These are phyloP conservation scores for Diaporthe sp. DNA, from an alignment of 2,329 filamentous ascomycete species.

Conservation along the genomic window DNA sequence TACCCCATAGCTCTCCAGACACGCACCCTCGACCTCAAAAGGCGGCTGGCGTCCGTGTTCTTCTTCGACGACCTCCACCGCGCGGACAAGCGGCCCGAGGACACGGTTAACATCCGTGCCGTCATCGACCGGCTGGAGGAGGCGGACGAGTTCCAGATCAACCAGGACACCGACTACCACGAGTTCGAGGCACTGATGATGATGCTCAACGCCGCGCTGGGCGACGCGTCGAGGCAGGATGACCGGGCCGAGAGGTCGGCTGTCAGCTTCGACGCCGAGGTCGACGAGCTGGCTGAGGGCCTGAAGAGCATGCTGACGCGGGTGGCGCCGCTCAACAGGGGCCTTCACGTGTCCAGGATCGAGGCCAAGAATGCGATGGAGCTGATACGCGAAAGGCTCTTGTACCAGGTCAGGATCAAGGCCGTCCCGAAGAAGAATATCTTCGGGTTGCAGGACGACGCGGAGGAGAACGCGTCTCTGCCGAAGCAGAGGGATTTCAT, in stretches of 20 bases:
- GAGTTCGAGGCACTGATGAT: constrained; percentile 75
- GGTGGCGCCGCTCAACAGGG: constrained; percentile 82
- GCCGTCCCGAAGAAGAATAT: constrained; percentile 66
- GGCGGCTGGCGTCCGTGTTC: constrained; percentile 75
- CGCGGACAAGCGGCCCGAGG: constrained; percentile 56
- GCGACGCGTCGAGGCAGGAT: constrained; percentile 63
- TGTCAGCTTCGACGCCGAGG: constrained; percentile 73
- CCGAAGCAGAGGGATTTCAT: constrained; percentile 65
- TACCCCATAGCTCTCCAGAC: constrained; percentile 4
- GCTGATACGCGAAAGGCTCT: constrained; percentile 79
- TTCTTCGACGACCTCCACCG: constrained; percentile 67
- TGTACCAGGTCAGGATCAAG: constrained; percentile 78
- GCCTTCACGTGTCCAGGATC: constrained; percentile 74
- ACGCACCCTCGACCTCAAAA: constrained; percentile 71
- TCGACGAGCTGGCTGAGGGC: constrained; percentile 75
- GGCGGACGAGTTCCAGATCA: constrained; percentile 65
- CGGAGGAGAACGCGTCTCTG: constrained; percentile 55
- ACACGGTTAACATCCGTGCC: constrained; percentile 56
- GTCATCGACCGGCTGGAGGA: constrained; percentile 61
- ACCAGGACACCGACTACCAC: constrained; percentile 74
- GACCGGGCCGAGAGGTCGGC: neutral
- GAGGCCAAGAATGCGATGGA: constrained; percentile 84
- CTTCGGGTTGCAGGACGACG: constrained; percentile 56
- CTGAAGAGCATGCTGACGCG: constrained; percentile 70
- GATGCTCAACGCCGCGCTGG: constrained; percentile 82